Conservation (phyloP, 805 yeast species). For the Kluyveromyces dobzhanskii region DNA sequence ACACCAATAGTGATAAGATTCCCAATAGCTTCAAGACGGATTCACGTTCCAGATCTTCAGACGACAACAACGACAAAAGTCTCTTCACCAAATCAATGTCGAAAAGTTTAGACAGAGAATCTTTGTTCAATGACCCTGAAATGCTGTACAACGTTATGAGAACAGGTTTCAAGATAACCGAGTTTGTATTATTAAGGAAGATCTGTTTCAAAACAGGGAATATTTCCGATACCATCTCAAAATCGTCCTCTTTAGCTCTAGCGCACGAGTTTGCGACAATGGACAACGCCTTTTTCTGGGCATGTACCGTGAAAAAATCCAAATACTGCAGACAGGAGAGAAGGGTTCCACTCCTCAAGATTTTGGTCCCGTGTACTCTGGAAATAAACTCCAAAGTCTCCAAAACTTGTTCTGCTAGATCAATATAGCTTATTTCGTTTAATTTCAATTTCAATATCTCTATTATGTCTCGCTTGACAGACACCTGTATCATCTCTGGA, state of each 20-base stretch:
- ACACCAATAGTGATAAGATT: conserved; percentile 38
- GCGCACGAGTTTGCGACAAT: conserved; percentile 66
- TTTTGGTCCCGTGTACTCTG: conserved; percentile 40
- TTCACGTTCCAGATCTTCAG: conserved; percentile 24
- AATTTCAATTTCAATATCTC: conserved; percentile 58
- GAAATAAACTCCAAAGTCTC: conserved; percentile 67
- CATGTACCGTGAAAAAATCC: conserved; percentile 84
- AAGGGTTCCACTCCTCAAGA: conserved; percentile 55
- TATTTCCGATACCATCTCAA: conserved; percentile 43
- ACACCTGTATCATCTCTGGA: conserved; percentile 51
- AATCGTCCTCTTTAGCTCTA: conserved; percentile 36
- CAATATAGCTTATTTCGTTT: conserved; percentile 72
- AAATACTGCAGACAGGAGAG: conserved; percentile 59
- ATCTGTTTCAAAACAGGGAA: conserved; percentile 50
- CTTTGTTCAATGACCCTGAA: conserved; percentile 16
- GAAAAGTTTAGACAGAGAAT: conserved; percentile 17
- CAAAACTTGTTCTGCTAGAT: conserved; percentile 84
- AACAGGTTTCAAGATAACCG: conserved; percentile 14
- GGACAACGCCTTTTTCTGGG: conserved; percentile 72
- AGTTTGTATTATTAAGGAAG: conserved; percentile 49
- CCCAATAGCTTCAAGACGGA: conserved; percentile 28
- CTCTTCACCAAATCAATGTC: conserved; percentile 28
- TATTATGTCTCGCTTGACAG: conserved; percentile 58
- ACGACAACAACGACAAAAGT: conserved; percentile 22
- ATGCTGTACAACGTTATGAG: conserved; percentile 20